Percentiles rank a stretch among this genome's conserved stretches.
phyloP scores from a whole-genome alignment of 257 asterid species.

The Solanum chiquidenum region DNA sequence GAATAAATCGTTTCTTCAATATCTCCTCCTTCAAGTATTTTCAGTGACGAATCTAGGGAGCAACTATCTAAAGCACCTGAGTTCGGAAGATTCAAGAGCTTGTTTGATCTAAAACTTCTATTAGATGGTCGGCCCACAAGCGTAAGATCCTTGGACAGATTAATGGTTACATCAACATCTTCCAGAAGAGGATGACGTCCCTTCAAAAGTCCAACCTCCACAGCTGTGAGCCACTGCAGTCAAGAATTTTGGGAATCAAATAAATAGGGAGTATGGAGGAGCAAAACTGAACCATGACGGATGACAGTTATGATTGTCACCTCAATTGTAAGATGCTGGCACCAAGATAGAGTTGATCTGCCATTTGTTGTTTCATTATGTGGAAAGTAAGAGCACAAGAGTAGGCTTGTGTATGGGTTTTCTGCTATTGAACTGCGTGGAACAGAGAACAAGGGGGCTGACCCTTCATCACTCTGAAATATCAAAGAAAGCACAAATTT shows the following conservation, averaged over 20 bases:
- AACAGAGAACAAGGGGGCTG: slow-evolving; percentile 67
- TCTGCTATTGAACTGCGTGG: slow-evolving; percentile 79
- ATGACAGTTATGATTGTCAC: slow-evolving; percentile 18
- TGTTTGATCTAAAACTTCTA: slow-evolving; percentile 17
- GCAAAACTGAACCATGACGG: background rate
- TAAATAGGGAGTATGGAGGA: background rate
- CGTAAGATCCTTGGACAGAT: slow-evolving; percentile 55
- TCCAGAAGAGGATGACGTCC: slow-evolving; percentile 92
- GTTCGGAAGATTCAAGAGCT: slow-evolving; percentile 26
- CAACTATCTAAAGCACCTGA: slow-evolving; percentile 11
- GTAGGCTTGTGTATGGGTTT: slow-evolving; percentile 84
- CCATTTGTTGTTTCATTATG: slow-evolving; percentile 22
- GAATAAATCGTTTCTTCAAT: slow-evolving; percentile 9
- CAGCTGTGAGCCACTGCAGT: slow-evolving; percentile 85
- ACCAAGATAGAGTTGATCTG: slow-evolving; percentile 44
- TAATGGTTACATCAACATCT: slow-evolving; percentile 70
- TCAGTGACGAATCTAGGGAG: slow-evolving; percentile 19
- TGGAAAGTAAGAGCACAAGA: slow-evolving; percentile 55
- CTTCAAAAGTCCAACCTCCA: slow-evolving; percentile 92
- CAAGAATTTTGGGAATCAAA: slow-evolving; percentile 11
- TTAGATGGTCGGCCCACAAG: slow-evolving; percentile 28
- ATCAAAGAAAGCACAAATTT: slow-evolving; percentile 23
- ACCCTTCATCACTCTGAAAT: slow-evolving; percentile 61
- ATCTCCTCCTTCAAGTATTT: slow-evolving; percentile 20
- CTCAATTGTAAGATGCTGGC: slow-evolving; percentile 74